A percentile compares a stretch with the other conserved stretches of the same genome.
These are phyloP conservation scores for Acer campestre DNA, from an alignment of 345 rosid genomes.

Conservation along the genomic window DNA sequence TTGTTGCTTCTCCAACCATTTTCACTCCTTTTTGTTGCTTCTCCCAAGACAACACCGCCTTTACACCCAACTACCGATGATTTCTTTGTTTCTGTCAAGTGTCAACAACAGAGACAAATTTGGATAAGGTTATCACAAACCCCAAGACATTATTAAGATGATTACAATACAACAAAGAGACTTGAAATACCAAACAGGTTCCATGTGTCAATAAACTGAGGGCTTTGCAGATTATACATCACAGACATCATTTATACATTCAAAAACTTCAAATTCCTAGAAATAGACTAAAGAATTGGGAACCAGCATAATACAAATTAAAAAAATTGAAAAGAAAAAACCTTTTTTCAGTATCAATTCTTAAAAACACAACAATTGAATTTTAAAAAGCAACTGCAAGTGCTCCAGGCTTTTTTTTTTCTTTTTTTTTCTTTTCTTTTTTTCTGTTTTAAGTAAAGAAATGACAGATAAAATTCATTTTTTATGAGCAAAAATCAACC, in stretches of 20 bases:
- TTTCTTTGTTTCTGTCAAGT: conserved; percentile 30
- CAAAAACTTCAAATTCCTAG: too few species aligned
- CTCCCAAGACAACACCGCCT: conserved; percentile 30
- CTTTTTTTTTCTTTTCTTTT: not conserved
- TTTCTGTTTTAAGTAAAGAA: not conserved
- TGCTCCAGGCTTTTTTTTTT: not conserved
- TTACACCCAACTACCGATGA: not conserved
- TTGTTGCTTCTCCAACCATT: conserved; percentile 42
- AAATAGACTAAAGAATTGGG: too few species aligned
- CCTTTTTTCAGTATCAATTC: not conserved
- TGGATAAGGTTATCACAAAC: not conserved
- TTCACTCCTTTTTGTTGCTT: not conserved
- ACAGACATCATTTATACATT: not conserved
- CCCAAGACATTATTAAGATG: not conserved
- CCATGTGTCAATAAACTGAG: conserved; percentile 14
- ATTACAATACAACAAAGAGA: not conserved
- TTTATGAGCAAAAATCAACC: not conserved
- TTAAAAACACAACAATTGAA: conserved; percentile 2
- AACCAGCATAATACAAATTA: not conserved
- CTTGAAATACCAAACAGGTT: not conserved
- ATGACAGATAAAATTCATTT: conserved; percentile 7
- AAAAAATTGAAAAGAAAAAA: not conserved
- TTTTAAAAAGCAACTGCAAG: not conserved
- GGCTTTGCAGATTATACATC: conserved; percentile 10
- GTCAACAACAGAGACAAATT: conserved; percentile 21